Conservation (phyloP, 768 basidiomycete genomes). For the Hemileccinum impolitum region DNA sequence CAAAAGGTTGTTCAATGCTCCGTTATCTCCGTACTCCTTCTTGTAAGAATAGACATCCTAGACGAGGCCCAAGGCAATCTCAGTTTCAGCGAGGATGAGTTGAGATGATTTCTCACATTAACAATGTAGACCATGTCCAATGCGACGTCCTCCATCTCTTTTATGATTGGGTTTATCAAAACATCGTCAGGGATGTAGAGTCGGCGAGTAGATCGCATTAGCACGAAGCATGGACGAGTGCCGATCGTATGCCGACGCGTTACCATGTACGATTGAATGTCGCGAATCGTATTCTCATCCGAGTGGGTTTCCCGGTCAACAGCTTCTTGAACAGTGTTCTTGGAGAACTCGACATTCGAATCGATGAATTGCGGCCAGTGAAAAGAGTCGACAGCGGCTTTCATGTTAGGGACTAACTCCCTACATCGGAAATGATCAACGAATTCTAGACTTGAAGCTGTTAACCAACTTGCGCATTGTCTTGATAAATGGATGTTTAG, state of each 20-base stretch:
- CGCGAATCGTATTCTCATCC: conserved; percentile 8
- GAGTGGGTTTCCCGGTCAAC: conserved; percentile 23
- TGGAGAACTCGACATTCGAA: conserved; percentile 18
- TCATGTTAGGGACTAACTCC: conserved; percentile 23
- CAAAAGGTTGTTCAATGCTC: conserved; percentile 27
- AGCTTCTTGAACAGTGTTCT: conserved; percentile 24
- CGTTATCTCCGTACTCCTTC: conserved; percentile 27
- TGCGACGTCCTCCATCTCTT: conserved; percentile 25
- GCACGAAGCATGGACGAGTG: conserved; percentile 26
- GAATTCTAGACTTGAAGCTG: not conserved
- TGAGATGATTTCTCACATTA: conserved; percentile 13
- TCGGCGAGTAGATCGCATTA: conserved; percentile 27
- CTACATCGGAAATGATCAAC: conserved; percentile 8
- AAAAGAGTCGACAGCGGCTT: conserved; percentile 20
- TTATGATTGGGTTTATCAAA: conserved; percentile 18
- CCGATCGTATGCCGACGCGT: conserved; percentile 29
- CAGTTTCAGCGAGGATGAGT: not conserved
- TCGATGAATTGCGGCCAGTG: conserved; percentile 28
- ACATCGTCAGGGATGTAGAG: conserved; percentile 25
- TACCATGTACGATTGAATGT: conserved; percentile 27
- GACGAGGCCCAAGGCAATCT: not conserved
- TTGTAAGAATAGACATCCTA: conserved; percentile 32
- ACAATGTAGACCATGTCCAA: conserved; percentile 28
- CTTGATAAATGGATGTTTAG: conserved; percentile 23
- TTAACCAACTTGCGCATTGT: conserved; percentile 23